Evolutionary conservation across 805 yeast genomes (phyloP).

Genomic region (Candida alai): DNA sequence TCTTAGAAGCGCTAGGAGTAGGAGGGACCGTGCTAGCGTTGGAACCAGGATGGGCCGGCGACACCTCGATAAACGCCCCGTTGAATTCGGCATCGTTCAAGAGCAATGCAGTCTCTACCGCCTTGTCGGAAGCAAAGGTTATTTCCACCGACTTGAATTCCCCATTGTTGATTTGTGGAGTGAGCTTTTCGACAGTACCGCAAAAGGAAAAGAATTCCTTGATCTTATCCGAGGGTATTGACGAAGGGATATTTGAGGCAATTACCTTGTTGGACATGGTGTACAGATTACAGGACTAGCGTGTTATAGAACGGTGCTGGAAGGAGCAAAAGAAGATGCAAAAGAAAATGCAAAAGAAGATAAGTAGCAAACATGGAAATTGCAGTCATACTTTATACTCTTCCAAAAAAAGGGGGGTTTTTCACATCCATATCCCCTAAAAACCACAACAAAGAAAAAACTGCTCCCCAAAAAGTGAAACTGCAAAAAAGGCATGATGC

Average conservation of each 20-base stretch:
- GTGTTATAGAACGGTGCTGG: background rate
- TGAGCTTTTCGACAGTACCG: constrained; percentile 46
- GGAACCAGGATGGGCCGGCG: constrained; percentile 8
- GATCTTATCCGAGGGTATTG: constrained; percentile 48
- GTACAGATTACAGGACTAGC: background rate
- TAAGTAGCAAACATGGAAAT: too few species aligned
- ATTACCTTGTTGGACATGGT: constrained; percentile 42
- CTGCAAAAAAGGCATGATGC: too few species aligned
- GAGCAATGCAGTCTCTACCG: constrained; percentile 66
- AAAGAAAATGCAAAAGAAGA: too few species aligned
- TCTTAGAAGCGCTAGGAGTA: constrained; percentile 10
- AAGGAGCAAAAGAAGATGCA: background rate
- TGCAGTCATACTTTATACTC: too few species aligned
- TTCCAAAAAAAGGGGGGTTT: too few species aligned
- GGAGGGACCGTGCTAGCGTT: constrained; percentile 10
- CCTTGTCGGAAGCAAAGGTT: constrained; percentile 52
- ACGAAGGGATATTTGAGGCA: constrained; percentile 53
- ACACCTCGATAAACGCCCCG: constrained; percentile 51
- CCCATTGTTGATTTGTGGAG: constrained; percentile 24
- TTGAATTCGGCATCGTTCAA: constrained; percentile 73
- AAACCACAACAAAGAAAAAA: too few species aligned
- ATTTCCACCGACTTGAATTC: constrained; percentile 43
- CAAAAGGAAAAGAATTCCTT: constrained; percentile 72
- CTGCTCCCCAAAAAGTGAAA: too few species aligned
- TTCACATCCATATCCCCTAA: too few species aligned